phyloP scores from a whole-genome alignment of 352 stramenopile species.

The Globisporangium perplexum region DNA sequence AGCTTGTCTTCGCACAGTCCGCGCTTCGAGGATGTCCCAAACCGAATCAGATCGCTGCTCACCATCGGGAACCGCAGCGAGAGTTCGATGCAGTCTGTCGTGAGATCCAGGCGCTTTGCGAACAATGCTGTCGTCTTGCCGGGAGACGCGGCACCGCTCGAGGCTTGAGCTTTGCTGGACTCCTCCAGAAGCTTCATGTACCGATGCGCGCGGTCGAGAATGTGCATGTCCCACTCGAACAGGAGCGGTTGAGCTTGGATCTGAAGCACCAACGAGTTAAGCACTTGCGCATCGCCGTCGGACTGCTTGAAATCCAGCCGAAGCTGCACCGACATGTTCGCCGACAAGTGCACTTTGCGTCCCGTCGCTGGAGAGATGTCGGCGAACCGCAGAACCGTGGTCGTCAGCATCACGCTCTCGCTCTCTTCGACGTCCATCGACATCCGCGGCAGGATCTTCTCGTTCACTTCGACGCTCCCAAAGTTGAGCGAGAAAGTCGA shows the following conservation, averaged over 20 bases:
- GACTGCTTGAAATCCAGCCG: conserved; percentile 46
- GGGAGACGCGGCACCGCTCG: conserved; percentile 1
- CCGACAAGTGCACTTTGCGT: conserved; percentile 54
- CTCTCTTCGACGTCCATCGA: conserved; percentile 63
- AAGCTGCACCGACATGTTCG: conserved; percentile 62
- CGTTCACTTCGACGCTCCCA: conserved; percentile 54
- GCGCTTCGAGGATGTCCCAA: conserved; percentile 68
- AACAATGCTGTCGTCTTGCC: conserved; percentile 16
- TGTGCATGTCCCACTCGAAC: conserved; percentile 85
- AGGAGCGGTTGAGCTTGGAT: conserved; percentile 71
- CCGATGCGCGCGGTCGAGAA: conserved; percentile 71
- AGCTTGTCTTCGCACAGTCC: conserved; percentile 81
- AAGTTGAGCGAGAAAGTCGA: conserved; percentile 46
- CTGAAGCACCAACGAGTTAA: conserved; percentile 47
- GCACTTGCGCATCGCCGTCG: conserved; percentile 17
- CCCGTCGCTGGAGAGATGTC: conserved; percentile 53
- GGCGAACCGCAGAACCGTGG: conserved; percentile 49
- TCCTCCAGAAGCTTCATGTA: conserved; percentile 73
- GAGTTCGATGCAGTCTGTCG: conserved; percentile 65
- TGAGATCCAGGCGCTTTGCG: conserved; percentile 58
- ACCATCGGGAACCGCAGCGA: conserved; percentile 83
- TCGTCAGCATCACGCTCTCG: conserved; percentile 55
- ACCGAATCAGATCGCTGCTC: conserved; percentile 75
- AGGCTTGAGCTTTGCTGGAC: conserved; percentile 18
- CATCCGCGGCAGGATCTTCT: conserved; percentile 74